Conservation (phyloP, 768 basidiomycete genomes). For the Filobasidium wieringae region DNA sequence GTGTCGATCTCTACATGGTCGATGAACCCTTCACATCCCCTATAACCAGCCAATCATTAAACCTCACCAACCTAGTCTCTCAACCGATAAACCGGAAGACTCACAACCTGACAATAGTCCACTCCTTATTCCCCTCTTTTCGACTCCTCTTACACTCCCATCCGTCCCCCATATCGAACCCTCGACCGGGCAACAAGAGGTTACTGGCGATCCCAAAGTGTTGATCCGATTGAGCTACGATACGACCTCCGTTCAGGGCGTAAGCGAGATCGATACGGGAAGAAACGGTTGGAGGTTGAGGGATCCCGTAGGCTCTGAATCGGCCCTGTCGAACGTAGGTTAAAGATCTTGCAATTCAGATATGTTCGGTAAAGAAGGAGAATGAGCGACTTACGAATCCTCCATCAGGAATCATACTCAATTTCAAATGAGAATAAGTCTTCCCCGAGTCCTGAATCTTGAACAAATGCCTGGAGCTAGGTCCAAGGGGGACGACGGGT, state of each 20-base stretch:
- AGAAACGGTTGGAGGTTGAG: constrained; percentile 11
- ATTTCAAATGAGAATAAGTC: constrained; percentile 64
- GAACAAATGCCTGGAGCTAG: constrained; percentile 81
- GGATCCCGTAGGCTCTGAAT: constrained; percentile 13
- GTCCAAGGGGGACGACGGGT: constrained; percentile 63
- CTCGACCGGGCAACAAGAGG: constrained; percentile 79
- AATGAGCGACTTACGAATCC: constrained; percentile 59
- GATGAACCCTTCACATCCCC: constrained; percentile 63
- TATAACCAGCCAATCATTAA: constrained; percentile 26
- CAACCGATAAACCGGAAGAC: constrained; percentile 28
- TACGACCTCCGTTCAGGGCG: constrained; percentile 76
- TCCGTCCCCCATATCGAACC: constrained; percentile 83
- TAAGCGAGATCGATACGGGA: constrained; percentile 69
- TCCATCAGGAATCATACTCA: constrained; percentile 93
- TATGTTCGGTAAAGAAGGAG: not conserved
- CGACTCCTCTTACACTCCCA: constrained; percentile 95
- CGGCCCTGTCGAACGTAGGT: constrained; percentile 44
- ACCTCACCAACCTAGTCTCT: not conserved
- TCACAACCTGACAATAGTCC: constrained; percentile 79
- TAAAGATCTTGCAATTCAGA: too few species aligned
- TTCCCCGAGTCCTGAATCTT: constrained; percentile 48
- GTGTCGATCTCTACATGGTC: constrained; percentile 78
- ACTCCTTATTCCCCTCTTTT: constrained; percentile 53
- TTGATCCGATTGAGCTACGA: constrained; percentile 78
- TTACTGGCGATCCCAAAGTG: constrained; percentile 90